These are phyloP conservation scores for Caloboletus firmus DNA, from an alignment of 1,284 basidiomycete genomes.

Conservation along the genomic window DNA sequence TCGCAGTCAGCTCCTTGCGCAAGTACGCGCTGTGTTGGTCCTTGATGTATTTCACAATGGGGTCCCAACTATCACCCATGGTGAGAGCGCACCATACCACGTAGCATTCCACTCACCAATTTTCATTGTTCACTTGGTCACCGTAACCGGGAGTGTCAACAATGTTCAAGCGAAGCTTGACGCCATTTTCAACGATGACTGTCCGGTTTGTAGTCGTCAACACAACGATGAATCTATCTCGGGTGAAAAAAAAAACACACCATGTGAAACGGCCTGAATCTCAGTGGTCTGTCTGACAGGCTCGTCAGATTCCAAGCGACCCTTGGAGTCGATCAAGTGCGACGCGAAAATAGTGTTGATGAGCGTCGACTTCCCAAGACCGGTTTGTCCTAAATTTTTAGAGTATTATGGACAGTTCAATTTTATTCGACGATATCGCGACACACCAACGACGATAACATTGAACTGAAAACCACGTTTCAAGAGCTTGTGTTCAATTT, in stretches of 20 bases:
- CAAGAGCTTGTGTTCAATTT: slow-evolving; percentile 99
- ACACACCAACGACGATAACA: slow-evolving; percentile 90
- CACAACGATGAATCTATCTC: background rate
- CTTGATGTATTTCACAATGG: slow-evolving; percentile 98
- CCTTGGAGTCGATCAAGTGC: slow-evolving; percentile 97
- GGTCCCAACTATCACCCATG: slow-evolving; percentile 79
- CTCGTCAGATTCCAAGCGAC: slow-evolving; percentile 85
- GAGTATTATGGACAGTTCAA: background rate
- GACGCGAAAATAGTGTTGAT: slow-evolving; percentile 99
- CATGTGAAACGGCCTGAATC: slow-evolving; percentile 93
- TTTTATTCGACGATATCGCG: background rate
- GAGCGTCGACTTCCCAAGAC: slow-evolving; percentile 96
- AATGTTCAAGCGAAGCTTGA: slow-evolving; percentile 94
- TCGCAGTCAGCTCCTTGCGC: slow-evolving; percentile 97
- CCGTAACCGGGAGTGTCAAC: slow-evolving; percentile 99
- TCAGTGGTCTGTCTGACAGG: slow-evolving; percentile 93
- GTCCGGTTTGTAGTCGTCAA: slow-evolving; percentile 8
- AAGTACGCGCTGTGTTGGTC: slow-evolving; percentile 99
- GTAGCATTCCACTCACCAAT: slow-evolving; percentile 64
- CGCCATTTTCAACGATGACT: slow-evolving; percentile 97
- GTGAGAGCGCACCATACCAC: slow-evolving; percentile 2
- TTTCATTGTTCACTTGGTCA: slow-evolving; percentile 99
- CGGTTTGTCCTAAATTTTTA: slow-evolving; percentile 78
- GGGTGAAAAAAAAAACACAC: slow-evolving; percentile 46
- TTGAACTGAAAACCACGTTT: slow-evolving; percentile 99